These are phyloP conservation scores for Maudiozyma humilis DNA, from an alignment of 1,139 yeast species.

Conservation along the genomic window DNA sequence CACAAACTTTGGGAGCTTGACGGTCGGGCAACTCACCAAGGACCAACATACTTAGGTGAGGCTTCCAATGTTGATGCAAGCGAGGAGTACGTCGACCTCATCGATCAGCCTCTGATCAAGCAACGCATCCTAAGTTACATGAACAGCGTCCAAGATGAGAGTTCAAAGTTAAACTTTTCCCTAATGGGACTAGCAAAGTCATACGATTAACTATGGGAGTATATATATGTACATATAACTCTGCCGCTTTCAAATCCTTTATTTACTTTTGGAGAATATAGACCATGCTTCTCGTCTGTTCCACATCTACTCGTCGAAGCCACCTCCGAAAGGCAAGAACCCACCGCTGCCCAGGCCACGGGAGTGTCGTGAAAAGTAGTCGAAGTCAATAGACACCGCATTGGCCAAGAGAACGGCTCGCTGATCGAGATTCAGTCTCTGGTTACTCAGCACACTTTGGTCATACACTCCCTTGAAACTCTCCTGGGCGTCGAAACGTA, in stretches of 20 bases:
- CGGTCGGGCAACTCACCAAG: constrained; percentile 54
- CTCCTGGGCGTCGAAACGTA: constrained; percentile 67
- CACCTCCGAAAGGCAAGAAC: constrained; percentile 29
- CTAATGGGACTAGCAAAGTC: constrained; percentile 60
- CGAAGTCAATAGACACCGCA: constrained; percentile 89
- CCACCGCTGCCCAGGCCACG: constrained; percentile 40
- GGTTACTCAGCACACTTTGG: constrained; percentile 17
- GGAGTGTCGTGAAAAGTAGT: constrained; percentile 86
- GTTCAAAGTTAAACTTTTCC: constrained; percentile 54
- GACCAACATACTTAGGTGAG: constrained; percentile 8
- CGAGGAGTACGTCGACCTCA: constrained; percentile 37
- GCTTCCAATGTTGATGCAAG: constrained; percentile 17
- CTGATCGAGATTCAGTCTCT: constrained; percentile 57
- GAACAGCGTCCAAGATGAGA: constrained; percentile 46
- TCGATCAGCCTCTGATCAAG: constrained; percentile 45
- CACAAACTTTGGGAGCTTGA: constrained; percentile 51
- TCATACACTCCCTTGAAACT: constrained; percentile 27
- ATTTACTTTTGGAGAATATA: constrained; percentile 13
- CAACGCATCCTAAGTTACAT: constrained; percentile 60
- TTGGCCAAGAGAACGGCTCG: constrained; percentile 79
- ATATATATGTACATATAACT: constrained; percentile 1
- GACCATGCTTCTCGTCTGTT: background rate
- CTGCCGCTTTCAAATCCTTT: background rate
- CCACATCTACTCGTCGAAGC: constrained; percentile 15
- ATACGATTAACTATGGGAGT: constrained; percentile 30